Evolutionary conservation across 805 yeast species (phyloP).

Genomic region (Metschnikowia proteae): DNA sequence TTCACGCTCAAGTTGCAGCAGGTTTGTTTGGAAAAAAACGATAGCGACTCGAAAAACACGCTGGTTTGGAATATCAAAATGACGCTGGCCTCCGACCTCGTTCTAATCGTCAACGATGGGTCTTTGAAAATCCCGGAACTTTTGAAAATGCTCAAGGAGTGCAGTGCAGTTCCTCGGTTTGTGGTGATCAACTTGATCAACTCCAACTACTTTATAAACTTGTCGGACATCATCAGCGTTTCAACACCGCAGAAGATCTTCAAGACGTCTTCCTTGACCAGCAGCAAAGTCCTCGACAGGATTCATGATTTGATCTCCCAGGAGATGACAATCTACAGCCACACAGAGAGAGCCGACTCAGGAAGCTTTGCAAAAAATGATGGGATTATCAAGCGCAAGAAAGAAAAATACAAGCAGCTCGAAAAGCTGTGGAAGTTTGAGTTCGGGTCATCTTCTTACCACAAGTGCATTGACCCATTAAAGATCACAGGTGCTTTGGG

Average conservation of each 20-base stretch:
- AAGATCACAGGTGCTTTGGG: conserved; percentile 25
- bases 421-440: conserved; percentile 10
- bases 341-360: not conserved
- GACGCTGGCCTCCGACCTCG: conserved; percentile 24
- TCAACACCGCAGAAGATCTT: conserved; percentile 37
- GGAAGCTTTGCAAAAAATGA: not conserved
- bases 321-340: conserved; percentile 16
- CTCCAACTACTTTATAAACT: conserved; percentile 37
- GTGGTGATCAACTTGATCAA: conserved; percentile 38
- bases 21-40: not conserved
- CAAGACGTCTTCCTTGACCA: conserved; percentile 34
- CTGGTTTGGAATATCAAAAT: conserved; percentile 16
- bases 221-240: conserved; percentile 33
- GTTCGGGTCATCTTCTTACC: conserved; percentile 17
- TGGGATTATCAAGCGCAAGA: conserved; percentile 2
- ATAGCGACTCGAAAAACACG: not conserved
- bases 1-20: conserved; percentile 1
- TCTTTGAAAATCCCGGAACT: conserved; percentile 27
- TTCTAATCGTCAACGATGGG: conserved; percentile 40
- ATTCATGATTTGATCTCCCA: conserved; percentile 27
- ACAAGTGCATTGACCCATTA: conserved; percentile 27
- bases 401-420: conserved; percentile 7
- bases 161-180: conserved; percentile 22
- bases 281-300: conserved; percentile 22
- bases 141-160: conserved; percentile 14